phyloP scores from a whole-genome alignment of 1,284 basidiomycete genomes.

The Porodaedalea pini region DNA sequence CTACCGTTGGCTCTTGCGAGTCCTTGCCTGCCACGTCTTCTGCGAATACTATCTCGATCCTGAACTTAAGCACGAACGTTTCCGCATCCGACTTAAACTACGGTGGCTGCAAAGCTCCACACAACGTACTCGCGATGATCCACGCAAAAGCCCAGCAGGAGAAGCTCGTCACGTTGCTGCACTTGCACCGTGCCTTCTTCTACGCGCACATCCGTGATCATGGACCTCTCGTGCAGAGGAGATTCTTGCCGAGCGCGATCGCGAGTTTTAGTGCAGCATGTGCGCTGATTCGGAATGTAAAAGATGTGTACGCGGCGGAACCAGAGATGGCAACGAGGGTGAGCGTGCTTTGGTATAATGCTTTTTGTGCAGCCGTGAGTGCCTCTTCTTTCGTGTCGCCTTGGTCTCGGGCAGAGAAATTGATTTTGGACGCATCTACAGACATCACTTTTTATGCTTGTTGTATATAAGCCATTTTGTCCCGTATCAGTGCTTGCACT shows the following conservation, averaged over 20 bases:
- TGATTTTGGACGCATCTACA: not conserved
- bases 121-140: slow-evolving; percentile 1
- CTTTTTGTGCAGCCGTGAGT: slow-evolving; percentile 11
- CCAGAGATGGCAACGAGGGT: slow-evolving; percentile 6
- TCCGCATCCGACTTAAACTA: not conserved
- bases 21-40: not conserved
- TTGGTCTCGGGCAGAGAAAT: not conserved
- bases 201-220: slow-evolving; percentile 7
- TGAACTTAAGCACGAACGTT: not conserved
- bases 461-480: slow-evolving; percentile 7
- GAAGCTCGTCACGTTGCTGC: slow-evolving; percentile 3
- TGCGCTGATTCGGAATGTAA: not conserved
- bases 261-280: slow-evolving; percentile 7
- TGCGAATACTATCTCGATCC: not conserved
- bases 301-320: slow-evolving; percentile 3
- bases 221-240: not conserved
- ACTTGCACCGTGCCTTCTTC: slow-evolving; percentile 2
- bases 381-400: not conserved
- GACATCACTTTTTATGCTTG: slow-evolving; percentile 5
- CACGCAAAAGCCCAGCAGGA: not conserved
- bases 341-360: slow-evolving; percentile 12
- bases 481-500: slow-evolving; percentile 1
- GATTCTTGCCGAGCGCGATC: slow-evolving; percentile 5
- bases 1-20: not conserved
- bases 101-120: not conserved